Evolutionary conservation across 208 protist genomes (phyloP).

Genomic region (Trypanosoma cruzi): DNA sequence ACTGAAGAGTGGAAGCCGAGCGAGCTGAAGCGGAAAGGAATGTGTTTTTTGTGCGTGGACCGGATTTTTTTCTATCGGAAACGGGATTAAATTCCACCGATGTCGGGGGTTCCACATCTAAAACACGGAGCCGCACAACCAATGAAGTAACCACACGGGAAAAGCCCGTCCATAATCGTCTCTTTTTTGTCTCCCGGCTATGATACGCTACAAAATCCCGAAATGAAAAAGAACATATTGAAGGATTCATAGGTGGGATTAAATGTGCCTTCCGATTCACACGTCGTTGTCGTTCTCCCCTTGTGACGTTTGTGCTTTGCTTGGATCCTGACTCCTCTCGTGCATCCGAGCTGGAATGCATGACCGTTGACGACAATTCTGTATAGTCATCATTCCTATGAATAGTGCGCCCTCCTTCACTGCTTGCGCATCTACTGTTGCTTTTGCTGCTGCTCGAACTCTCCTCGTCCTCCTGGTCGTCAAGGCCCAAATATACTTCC

Average conservation of each 20-base stretch:
- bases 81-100: not conserved
- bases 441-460: not conserved
- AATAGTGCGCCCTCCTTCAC: not conserved
- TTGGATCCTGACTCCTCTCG: not conserved
- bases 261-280: slow-evolving; percentile 16
- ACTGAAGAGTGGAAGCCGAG: not conserved
- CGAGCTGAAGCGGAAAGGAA: not conserved
- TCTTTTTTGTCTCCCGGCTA: slow-evolving; percentile 36
- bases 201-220: slow-evolving; percentile 28
- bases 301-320: not conserved
- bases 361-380: not conserved
- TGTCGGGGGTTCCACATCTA: slow-evolving; percentile 33
- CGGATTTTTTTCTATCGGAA: not conserved
- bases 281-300: not conserved
- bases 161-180: slow-evolving; percentile 21
- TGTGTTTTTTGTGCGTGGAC: no score
- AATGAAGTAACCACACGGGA: slow-evolving; percentile 56
- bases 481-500: slow-evolving; percentile 29
- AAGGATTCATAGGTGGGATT: slow-evolving; percentile 16
- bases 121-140: slow-evolving; percentile 61
- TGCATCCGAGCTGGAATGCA: not conserved
- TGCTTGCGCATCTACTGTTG: no score
- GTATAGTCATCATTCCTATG: not conserved
- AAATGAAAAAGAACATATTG: slow-evolving; percentile 7
- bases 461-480: slow-evolving; percentile 30